Evolutionary conservation across 768 basidiomycete genomes (phyloP), one percentile per base, ranked within the genome.

Genomic region (Boletus vermiculosoides): DNA sequence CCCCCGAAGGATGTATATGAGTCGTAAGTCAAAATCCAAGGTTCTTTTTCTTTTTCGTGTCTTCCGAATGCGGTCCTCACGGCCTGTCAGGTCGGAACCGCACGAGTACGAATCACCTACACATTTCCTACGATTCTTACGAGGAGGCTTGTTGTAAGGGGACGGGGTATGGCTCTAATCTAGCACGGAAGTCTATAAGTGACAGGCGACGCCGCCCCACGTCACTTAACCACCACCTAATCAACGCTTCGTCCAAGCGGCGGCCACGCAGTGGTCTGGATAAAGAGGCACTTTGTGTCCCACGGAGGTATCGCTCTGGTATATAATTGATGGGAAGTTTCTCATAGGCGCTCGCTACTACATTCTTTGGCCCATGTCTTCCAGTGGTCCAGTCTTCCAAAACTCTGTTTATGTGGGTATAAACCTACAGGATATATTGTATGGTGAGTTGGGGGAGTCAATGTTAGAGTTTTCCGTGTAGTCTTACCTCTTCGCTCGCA

Each of bases 351-450:
- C 20, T 23, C 16, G 22, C 5, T 42, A 18, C 22, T 28, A 23
- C 36, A 22, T 2, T 11, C 8, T 30, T 20, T 12, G 40, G 31
- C 31, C 22, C 31, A 67, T 67, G 62, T 63, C 67, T 41, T 62
- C 65, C 2, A 58, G 51, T 5, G 65, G 57, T 7, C 23, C 62
- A 1, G 31, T 64, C n/a, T 69, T 66, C 39, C 64, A 64, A 39
- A 61, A 54, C 11, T 41, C 64, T 9, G 34, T 70, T 8, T 68
- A 68, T 13, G 60, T 68, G 39, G 67, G 59, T 48, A 70, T 68
- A 13, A 70, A 60, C 48, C 7, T 70, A 8, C 18, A 68, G 30
- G n/a, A 67, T 23, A 60, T 70, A 23, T 42, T 68, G 52, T 70
- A 68, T 56, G 67, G 67, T 65, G 50, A 50, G 63, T 55, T 1